A percentile compares a stretch with the other conserved stretches of the same genome.
phyloP scores from a whole-genome alignment of 331 rosid species.

The Saraca asoca region DNA sequence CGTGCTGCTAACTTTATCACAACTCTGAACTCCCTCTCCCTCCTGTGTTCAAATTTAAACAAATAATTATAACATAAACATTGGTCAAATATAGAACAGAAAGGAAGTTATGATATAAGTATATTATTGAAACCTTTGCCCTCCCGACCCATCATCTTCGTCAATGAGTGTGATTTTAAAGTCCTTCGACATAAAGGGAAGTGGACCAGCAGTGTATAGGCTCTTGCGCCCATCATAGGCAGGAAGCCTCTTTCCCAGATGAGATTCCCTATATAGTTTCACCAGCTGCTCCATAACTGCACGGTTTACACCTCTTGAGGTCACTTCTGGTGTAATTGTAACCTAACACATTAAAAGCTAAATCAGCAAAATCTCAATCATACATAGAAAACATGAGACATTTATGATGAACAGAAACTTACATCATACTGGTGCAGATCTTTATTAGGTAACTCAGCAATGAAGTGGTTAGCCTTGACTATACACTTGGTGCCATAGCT shows the following conservation, averaged over 20 bases:
- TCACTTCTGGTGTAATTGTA: slow-evolving; percentile 83
- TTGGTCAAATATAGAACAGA: neutral
- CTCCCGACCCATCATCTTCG: slow-evolving; percentile 92
- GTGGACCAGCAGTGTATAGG: slow-evolving; percentile 91
- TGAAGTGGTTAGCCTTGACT: slow-evolving; percentile 93
- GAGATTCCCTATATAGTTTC: slow-evolving; percentile 63
- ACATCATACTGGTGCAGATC: slow-evolving; percentile 98
- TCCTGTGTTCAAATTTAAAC: slow-evolving; percentile 46
- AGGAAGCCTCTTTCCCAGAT: slow-evolving; percentile 81
- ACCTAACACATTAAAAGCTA: slow-evolving; percentile 53
- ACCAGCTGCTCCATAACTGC: slow-evolving; percentile 89
- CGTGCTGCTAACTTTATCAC: slow-evolving; percentile 90
- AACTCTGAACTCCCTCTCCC: slow-evolving; percentile 79
- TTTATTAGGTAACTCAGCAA: slow-evolving; percentile 83
- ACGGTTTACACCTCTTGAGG: slow-evolving; percentile 84
- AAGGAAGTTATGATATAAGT: neutral
- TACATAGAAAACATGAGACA: neutral
- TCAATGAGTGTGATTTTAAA: slow-evolving; percentile 71
- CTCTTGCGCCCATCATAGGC: slow-evolving; percentile 98
- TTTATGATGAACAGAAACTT: slow-evolving; percentile 34
- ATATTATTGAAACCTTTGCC: slow-evolving; percentile 52
- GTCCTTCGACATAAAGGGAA: slow-evolving; percentile 75
- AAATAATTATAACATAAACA: neutral
- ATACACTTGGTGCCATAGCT: slow-evolving; percentile 59
- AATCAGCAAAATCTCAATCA: neutral